Conservation (phyloP, 2,329 filamentous ascomycete genomes). For the Colletotrichum noveboracense region DNA sequence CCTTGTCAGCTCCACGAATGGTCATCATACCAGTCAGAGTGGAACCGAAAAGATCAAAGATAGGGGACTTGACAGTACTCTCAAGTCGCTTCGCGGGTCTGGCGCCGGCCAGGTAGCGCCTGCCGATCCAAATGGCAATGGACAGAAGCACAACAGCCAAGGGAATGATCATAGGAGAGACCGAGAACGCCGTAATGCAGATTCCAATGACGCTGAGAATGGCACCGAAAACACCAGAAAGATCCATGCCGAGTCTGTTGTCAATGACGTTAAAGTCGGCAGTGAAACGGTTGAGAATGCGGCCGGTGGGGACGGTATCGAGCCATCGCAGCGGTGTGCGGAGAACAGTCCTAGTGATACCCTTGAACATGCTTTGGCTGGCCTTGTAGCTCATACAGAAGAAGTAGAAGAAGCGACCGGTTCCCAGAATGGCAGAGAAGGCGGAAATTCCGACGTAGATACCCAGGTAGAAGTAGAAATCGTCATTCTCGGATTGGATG, state of each 20-base stretch:
- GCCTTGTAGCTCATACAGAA: slow-evolving; percentile 71
- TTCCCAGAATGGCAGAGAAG: slow-evolving; percentile 62
- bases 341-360: slow-evolving; percentile 70
- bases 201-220: slow-evolving; percentile 68
- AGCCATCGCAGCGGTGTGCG: slow-evolving; percentile 80
- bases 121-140: slow-evolving; percentile 62
- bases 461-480: slow-evolving; percentile 67
- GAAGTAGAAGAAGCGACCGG: slow-evolving; percentile 66
- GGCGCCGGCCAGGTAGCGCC: slow-evolving; percentile 71
- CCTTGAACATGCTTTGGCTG: slow-evolving; percentile 71
- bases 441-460: slow-evolving; percentile 70
- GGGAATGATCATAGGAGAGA: slow-evolving; percentile 70
- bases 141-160: slow-evolving; percentile 63
- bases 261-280: slow-evolving; percentile 79
- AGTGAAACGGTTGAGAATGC: slow-evolving; percentile 80
- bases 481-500: slow-evolving; percentile 35
- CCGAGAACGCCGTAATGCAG: slow-evolving; percentile 69
- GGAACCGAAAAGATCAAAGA: slow-evolving; percentile 81
- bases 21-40: slow-evolving; percentile 75
- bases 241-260: slow-evolving; percentile 66
- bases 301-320: slow-evolving; percentile 78
- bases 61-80: slow-evolving; percentile 76
- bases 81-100: slow-evolving; percentile 80
- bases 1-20: slow-evolving; percentile 77
- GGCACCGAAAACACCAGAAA: slow-evolving; percentile 66